These are phyloP conservation scores for Boletus fagicola DNA, from an alignment of 768 basidiomycete species.

Conservation along the genomic window DNA sequence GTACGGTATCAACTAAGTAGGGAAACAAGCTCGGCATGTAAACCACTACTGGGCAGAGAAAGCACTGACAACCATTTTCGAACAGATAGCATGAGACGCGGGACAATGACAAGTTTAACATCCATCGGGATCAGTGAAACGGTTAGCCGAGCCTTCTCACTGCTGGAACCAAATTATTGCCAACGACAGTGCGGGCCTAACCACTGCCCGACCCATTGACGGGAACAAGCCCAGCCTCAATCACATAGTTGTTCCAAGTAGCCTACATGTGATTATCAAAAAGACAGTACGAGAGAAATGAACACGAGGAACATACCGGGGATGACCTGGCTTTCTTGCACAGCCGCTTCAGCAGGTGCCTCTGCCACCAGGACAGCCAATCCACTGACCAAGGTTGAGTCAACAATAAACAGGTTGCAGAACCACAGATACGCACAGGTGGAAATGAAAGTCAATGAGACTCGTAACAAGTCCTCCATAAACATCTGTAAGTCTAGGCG, in stretches of 20 bases:
- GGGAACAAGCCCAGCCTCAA: background rate
- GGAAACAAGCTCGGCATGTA: background rate
- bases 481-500: background rate
- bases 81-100: background rate
- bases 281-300: background rate
- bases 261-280: background rate
- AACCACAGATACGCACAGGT: conserved; percentile 11
- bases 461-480: conserved; percentile 1
- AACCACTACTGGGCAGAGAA: too few relatives aligned
- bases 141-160: too few relatives aligned
- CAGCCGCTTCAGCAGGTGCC: conserved; percentile 1
- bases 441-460: conserved; percentile 24
- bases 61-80: too few relatives aligned
- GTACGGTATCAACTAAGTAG: background rate
- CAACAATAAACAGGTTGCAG: background rate
- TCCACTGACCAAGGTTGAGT: conserved; percentile 7
- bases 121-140: background rate
- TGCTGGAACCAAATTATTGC: too few relatives aligned
- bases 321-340: conserved; percentile 1
- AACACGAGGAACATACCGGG: conserved; percentile 4
- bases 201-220: too few relatives aligned
- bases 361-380: conserved; percentile 22
- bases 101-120: background rate
- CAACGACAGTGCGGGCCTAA: too few relatives aligned
- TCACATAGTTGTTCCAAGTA: conserved; percentile 8